Percentiles rank a stretch among this genome's conserved stretches.
Evolutionary conservation across 1,284 basidiomycete genomes (phyloP).

Genomic region (Rhodotorula sp.): DNA sequence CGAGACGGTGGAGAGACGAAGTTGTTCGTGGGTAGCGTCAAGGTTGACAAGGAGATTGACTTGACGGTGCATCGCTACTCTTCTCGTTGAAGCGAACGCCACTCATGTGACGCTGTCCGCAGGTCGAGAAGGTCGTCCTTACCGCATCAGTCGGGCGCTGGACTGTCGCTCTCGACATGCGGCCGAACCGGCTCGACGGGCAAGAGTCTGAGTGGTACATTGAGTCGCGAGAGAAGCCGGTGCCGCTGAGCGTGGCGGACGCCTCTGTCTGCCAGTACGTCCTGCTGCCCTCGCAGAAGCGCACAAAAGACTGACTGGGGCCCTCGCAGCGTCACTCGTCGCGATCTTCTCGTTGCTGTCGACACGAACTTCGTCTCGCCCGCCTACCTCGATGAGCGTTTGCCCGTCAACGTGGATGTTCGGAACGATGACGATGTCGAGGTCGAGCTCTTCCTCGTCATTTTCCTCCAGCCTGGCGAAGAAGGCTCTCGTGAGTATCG

Average conservation of each 20-base stretch:
- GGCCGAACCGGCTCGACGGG: not conserved
- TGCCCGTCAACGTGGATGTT: slow-evolving; percentile 65
- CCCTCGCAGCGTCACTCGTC: slow-evolving; percentile 59
- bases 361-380: slow-evolving; percentile 51
- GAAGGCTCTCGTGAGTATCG: slow-evolving; percentile 65
- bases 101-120: not conserved
- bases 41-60: slow-evolving; percentile 21
- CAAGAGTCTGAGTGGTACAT: slow-evolving; percentile 6
- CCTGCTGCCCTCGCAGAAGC: not conserved
- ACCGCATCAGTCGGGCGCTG: slow-evolving; percentile 9
- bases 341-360: slow-evolving; percentile 54
- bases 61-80: slow-evolving; percentile 7
- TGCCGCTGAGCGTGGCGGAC: not conserved
- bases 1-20: slow-evolving; percentile 53
- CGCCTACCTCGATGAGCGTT: slow-evolving; percentile 73
- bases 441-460: slow-evolving; percentile 66
- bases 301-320: not conserved
- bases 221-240: not conserved
- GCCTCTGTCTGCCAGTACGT: slow-evolving; percentile 19
- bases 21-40: slow-evolving; percentile 60
- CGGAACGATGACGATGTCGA: slow-evolving; percentile 65
- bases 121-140: slow-evolving; percentile 23
- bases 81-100: accelerated
- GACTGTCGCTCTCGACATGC: slow-evolving; percentile 12
- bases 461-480: slow-evolving; percentile 73